Percentiles rank a stretch among this genome's conserved stretches.
Conservation (phyloP, 2,329 filamentous ascomycete species). For the Pochonia chlamydosporia region DNA sequence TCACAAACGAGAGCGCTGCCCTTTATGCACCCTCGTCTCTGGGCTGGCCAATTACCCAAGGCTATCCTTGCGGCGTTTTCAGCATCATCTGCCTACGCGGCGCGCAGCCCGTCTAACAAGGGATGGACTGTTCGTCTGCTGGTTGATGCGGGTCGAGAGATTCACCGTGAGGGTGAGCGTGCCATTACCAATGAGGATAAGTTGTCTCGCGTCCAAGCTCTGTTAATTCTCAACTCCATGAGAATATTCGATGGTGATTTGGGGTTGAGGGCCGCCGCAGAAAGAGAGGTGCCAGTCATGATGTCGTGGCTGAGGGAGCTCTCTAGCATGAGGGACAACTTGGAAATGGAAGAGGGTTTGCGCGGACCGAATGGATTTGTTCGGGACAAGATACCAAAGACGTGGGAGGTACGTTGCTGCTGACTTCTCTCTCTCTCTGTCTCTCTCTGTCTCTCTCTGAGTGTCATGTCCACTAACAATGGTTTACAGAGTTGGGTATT, state of each 20-base stretch:
- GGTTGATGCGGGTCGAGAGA: conserved; percentile 28
- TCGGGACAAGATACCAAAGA: conserved; percentile 29
- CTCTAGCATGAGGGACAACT: conserved; percentile 23
- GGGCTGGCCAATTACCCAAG: conserved; percentile 31
- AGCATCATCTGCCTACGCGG: conserved; percentile 31
- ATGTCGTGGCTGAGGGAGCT: conserved; percentile 32
- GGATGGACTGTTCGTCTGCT: conserved; percentile 34
- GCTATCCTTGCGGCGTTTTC: conserved; percentile 35
- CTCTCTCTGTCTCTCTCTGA: background rate
- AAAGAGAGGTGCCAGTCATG: conserved; percentile 30
- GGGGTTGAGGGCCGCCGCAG: conserved; percentile 31
- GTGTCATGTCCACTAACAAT: background rate
- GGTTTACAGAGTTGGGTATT: conserved; percentile 33
- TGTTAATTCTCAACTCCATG: conserved; percentile 35
- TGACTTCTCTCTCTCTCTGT: background rate
- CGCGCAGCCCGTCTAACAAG: conserved; percentile 30
- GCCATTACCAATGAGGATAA: conserved; percentile 28
- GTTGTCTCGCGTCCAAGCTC: conserved; percentile 37
- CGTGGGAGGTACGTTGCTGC: conserved; percentile 32
- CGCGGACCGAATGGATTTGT: conserved; percentile 9
- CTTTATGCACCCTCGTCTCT: conserved; percentile 38
- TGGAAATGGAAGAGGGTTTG: conserved; percentile 22
- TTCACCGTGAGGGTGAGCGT: conserved; percentile 28
- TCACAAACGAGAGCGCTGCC: conserved; percentile 30
- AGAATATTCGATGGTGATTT: conserved; percentile 39